phyloP scores from a whole-genome alignment of 805 yeast genomes.

The Zygotorulaspora chibaensis region DNA sequence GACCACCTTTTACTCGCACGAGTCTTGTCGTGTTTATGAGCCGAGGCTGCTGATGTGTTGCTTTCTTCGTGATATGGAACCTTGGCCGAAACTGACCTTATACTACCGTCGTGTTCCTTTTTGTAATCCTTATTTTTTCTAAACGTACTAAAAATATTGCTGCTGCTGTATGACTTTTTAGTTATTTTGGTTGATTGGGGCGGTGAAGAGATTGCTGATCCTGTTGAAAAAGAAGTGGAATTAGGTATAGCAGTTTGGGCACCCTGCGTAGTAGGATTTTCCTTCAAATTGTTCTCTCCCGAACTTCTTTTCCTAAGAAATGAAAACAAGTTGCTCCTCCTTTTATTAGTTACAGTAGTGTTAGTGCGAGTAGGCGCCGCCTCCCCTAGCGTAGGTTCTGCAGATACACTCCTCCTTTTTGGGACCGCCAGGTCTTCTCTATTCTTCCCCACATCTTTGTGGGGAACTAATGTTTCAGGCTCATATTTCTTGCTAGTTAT shows the following conservation, averaged over 20 bases:
- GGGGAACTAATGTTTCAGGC: not conserved
- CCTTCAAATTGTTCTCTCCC: slow-evolving; percentile 3
- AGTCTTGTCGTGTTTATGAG: not conserved
- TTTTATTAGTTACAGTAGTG: slow-evolving; percentile 4
- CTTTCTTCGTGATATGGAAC: not conserved
- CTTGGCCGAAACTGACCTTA: not conserved
- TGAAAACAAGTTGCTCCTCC: slow-evolving; percentile 30
- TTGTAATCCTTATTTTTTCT: slow-evolving; percentile 18
- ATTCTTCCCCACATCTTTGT: not conserved
- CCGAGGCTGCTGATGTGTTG: not conserved
- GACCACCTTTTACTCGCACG: not conserved
- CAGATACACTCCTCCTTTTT: slow-evolving; percentile 12
- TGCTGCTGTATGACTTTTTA: slow-evolving; percentile 30
- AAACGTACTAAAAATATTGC: slow-evolving; percentile 28
- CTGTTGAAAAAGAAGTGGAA: slow-evolving; percentile 17
- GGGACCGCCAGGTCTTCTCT: not conserved
- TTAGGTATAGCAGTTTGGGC: slow-evolving; percentile 11
- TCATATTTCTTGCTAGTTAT: not conserved
- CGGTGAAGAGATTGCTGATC: slow-evolving; percentile 6
- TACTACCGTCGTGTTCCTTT: not conserved
- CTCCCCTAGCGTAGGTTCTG: slow-evolving; percentile 8
- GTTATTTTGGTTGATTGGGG: slow-evolving; percentile 21
- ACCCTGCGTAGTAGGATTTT: not conserved
- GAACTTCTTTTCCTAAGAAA: slow-evolving; percentile 26
- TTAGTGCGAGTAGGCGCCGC: not conserved